A percentile compares a stretch with the other conserved stretches of the same genome.
These are phyloP conservation scores for Discostella stelligera DNA, from an alignment of 352 stramenopile genomes.

Conservation along the genomic window DNA sequence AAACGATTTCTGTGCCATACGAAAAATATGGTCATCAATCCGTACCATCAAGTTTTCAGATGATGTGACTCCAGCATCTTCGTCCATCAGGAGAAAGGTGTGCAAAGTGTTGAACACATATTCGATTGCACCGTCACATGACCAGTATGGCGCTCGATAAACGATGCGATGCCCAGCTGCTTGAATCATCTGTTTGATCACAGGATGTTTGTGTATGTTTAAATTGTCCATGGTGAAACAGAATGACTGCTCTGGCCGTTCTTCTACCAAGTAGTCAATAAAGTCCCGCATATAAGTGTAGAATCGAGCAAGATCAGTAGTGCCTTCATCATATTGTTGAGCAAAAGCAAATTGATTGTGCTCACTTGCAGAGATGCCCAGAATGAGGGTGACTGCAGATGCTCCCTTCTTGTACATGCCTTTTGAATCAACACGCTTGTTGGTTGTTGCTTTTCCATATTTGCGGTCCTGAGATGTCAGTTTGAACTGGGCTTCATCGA, in stretches of 20 bases:
- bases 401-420: too few relatives aligned
- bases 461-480: not conserved
- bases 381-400: too few relatives aligned
- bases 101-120: slow-evolving; percentile 31
- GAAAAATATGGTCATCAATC: too few relatives aligned
- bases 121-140: slow-evolving; percentile 23
- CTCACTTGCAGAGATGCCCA: slow-evolving; percentile 5
- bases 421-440: not conserved
- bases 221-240: slow-evolving; percentile 26
- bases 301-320: too few relatives aligned
- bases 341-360: not conserved
- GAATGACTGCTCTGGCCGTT: slow-evolving; percentile 1
- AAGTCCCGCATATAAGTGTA: not conserved
- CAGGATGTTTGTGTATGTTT: slow-evolving; percentile 13
- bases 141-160: slow-evolving; percentile 17
- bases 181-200: slow-evolving; percentile 5
- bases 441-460: not conserved
- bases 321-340: too few relatives aligned
- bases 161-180: slow-evolving; percentile 5
- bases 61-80: not conserved
- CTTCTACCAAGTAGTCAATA: slow-evolving; percentile 4
- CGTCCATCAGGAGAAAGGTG: slow-evolving; percentile 3
- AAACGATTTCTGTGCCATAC: too few relatives aligned
- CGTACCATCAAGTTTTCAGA: too few relatives aligned
- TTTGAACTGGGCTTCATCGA: not conserved